These are phyloP conservation scores for Trichomonas tenax DNA, from an alignment of 208 protist species.

Conservation along the genomic window DNA sequence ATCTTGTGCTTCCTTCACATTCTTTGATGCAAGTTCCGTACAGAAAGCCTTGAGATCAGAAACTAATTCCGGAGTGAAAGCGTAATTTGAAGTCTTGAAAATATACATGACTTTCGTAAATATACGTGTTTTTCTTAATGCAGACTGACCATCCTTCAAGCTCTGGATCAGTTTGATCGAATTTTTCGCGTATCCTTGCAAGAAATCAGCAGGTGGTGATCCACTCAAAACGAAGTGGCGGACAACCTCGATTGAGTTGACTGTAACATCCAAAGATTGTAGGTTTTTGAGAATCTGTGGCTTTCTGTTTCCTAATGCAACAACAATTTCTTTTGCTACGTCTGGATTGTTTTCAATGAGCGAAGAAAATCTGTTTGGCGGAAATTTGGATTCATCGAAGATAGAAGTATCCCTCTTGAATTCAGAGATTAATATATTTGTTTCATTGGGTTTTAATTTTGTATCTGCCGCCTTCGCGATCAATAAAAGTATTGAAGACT, in stretches of 20 bases:
- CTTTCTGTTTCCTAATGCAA: background rate
- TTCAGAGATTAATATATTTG: background rate
- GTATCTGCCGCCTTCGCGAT: background rate
- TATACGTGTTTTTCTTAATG: background rate
- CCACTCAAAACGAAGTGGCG: background rate
- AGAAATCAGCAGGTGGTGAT: background rate
- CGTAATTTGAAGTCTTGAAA: background rate
- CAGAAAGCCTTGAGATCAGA: background rate
- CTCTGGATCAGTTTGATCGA: background rate
- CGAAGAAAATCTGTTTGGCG: background rate
- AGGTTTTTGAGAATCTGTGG: background rate
- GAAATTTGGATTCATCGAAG: background rate
- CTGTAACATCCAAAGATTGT: background rate
- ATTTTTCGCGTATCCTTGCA: background rate
- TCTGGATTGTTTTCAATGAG: background rate
- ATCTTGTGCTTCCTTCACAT: background rate
- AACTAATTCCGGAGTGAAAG: background rate
- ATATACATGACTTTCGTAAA: background rate
- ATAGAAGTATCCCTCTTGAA: background rate
- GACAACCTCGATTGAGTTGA: background rate
- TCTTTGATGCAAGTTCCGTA: background rate
- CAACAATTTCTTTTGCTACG: background rate
- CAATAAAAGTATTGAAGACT: background rate
- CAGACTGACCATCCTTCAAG: background rate
- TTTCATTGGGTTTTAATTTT: background rate